A percentile compares a stretch with the other conserved stretches of the same genome.
Conservation (phyloP, 352 stramenopile species). For the Plasmopara muralis region DNA sequence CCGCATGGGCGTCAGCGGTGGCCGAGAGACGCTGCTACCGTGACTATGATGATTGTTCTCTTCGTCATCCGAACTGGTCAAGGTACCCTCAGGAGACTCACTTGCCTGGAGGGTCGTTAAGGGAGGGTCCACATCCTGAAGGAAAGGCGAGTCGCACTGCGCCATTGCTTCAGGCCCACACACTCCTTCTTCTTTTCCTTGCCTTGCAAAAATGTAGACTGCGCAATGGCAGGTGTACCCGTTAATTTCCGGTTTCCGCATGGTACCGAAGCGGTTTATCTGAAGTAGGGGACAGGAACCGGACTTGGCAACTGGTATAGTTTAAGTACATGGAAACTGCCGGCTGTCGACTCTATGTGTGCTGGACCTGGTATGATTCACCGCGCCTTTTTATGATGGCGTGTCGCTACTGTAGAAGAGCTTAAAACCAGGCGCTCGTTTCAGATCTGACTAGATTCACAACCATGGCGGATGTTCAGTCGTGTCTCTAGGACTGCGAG, state of each 20-base stretch:
- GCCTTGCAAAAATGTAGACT: conserved; percentile 15
- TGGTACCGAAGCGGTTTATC: neutral
- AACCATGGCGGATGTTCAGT: too few species aligned
- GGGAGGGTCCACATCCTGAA: conserved; percentile 15
- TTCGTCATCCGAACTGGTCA: conserved; percentile 21
- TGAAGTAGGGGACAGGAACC: neutral
- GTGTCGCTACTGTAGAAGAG: too few species aligned
- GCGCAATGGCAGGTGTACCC: conserved; percentile 13
- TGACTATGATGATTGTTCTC: conserved; percentile 12
- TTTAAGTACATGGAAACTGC: neutral
- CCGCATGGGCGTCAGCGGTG: conserved; percentile 11
- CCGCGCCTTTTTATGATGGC: too few species aligned
- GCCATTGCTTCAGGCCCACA: neutral
- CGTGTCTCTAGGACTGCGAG: too few species aligned
- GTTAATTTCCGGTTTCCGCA: conserved; percentile 7
- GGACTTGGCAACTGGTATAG: neutral
- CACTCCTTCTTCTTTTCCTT: conserved; percentile 1
- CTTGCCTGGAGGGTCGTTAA: conserved; percentile 1
- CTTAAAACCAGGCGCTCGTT: too few species aligned
- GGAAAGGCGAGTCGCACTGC: conserved; percentile 16
- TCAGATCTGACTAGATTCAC: too few species aligned
- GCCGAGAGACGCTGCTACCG: conserved; percentile 5
- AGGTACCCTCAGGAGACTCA: conserved; percentile 13
- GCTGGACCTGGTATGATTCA: too few species aligned
- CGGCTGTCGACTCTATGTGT: too few species aligned